These are phyloP conservation scores for Suhomyces guaymorum DNA, from an alignment of 1,139 yeast genomes.

Conservation along the genomic window DNA sequence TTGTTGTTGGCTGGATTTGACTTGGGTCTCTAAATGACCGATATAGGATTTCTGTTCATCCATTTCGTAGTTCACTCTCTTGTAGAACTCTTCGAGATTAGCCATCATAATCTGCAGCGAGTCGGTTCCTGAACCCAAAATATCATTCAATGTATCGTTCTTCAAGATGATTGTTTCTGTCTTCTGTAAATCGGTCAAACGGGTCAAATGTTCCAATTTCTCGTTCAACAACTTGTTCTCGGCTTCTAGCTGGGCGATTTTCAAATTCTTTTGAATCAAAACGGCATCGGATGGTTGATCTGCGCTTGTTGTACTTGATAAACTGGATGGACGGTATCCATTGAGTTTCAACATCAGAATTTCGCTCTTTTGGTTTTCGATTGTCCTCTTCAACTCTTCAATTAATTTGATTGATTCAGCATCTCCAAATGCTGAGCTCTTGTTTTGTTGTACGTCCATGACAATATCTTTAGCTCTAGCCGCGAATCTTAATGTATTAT, in stretches of 20 bases:
- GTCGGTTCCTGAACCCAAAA: conserved; percentile 41
- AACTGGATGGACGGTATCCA: conserved; percentile 1
- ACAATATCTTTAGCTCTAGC: conserved; percentile 88
- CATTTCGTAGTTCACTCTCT: conserved; percentile 48
- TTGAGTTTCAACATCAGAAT: conserved; percentile 28
- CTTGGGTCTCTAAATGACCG: conserved; percentile 58
- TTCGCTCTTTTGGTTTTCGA: conserved; percentile 47
- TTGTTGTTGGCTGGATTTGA: conserved; percentile 33
- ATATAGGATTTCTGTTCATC: conserved; percentile 68
- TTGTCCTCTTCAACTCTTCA: conserved; percentile 47
- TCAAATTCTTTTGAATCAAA: conserved; percentile 3
- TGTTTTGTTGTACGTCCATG: conserved; percentile 64
- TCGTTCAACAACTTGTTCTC: conserved; percentile 65
- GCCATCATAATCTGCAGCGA: conserved; percentile 44
- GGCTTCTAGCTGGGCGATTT: conserved; percentile 50
- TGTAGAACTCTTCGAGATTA: conserved; percentile 49
- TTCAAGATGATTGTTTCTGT: conserved; percentile 56
- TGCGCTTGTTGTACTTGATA: no score
- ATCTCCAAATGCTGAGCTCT: conserved; percentile 29
- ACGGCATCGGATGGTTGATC: not conserved
- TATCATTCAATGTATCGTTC: conserved; percentile 55
- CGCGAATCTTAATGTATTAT: conserved; percentile 87
- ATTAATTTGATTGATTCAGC: conserved; percentile 48
- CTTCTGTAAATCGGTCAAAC: conserved; percentile 59
- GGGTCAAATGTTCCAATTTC: conserved; percentile 64